A percentile compares a stretch with the other conserved stretches of the same genome.
These are phyloP conservation scores for Solanum chacoense DNA, from an alignment of 305 asterid species.

Conservation along the genomic window DNA sequence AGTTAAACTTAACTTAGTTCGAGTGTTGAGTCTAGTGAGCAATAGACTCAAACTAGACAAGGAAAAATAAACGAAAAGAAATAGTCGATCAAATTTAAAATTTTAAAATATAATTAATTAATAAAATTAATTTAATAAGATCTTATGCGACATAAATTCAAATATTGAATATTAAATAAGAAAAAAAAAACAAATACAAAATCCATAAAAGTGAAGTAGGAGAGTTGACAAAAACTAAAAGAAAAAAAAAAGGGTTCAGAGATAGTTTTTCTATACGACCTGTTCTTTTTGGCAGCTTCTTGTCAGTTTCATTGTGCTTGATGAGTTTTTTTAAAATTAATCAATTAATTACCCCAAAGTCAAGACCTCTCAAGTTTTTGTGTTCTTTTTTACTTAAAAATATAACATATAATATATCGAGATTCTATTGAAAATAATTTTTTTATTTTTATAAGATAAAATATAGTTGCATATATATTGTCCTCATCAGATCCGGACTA, in stretches of 20 bases:
- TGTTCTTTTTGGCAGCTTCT: conserved; percentile 43
- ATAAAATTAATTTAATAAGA: too few species aligned
- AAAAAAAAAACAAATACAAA: background rate
- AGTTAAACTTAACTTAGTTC: background rate
- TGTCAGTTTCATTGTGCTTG: conserved; percentile 40
- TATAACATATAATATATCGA: background rate
- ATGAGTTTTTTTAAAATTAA: background rate
- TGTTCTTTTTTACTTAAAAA: background rate
- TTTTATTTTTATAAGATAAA: too few species aligned
- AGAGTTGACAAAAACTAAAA: conserved; percentile 2
- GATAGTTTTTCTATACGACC: conserved; percentile 19
- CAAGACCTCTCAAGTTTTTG: background rate
- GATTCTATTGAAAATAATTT: too few species aligned
- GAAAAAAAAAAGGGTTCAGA: background rate
- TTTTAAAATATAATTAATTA: too few species aligned
- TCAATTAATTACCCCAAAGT: background rate
- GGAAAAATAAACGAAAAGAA: too few species aligned
- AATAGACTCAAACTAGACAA: too few species aligned
- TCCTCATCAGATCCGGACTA: background rate
- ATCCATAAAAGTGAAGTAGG: background rate
- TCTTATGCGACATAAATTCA: too few species aligned
- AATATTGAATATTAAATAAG: too few species aligned
- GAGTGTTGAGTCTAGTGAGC: background rate
- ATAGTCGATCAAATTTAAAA: too few species aligned
- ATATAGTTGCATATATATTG: too few species aligned